These are phyloP conservation scores for Bisporella sp. DNA, from an alignment of 2,329 filamentous ascomycete species.

Conservation along the genomic window DNA sequence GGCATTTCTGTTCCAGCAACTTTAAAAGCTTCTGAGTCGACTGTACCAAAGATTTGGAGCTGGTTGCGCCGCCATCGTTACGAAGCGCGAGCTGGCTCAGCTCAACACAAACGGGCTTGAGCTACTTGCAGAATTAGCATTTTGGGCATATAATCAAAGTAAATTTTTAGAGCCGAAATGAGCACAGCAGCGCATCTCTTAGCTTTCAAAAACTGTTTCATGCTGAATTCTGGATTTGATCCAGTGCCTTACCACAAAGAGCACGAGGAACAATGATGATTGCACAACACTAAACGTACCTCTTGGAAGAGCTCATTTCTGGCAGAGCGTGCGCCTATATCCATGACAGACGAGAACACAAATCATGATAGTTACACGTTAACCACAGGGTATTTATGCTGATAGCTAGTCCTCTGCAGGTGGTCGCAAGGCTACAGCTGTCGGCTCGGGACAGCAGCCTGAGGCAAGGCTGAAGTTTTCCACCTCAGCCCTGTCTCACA, in stretches of 20 bases:
- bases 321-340: slow-evolving; percentile 17
- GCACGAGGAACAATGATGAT: background rate
- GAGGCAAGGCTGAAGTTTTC: slow-evolving; percentile 4
- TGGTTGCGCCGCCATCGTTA: slow-evolving; percentile 35
- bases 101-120: slow-evolving; percentile 55
- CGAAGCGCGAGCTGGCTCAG: slow-evolving; percentile 51
- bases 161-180: no score
- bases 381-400: slow-evolving; percentile 11
- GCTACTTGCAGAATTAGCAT: slow-evolving; percentile 32
- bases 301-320: slow-evolving; percentile 28
- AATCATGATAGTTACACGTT: slow-evolving; percentile 13
- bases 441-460: background rate
- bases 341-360: slow-evolving; percentile 13
- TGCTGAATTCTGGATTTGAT: no score
- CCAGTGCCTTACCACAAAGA: no score
- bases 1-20: slow-evolving; percentile 34
- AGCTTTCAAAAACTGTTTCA: no score
- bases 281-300: slow-evolving; percentile 9
- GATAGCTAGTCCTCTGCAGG: background rate
- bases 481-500: background rate
- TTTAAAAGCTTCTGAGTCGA: slow-evolving; percentile 39
- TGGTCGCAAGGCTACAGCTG: no score
- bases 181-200: no score
- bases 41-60: slow-evolving; percentile 37
- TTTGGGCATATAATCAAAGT: no score